Conservation (phyloP, 2,329 filamentous ascomycete genomes). For the Verticillium isaacii region DNA sequence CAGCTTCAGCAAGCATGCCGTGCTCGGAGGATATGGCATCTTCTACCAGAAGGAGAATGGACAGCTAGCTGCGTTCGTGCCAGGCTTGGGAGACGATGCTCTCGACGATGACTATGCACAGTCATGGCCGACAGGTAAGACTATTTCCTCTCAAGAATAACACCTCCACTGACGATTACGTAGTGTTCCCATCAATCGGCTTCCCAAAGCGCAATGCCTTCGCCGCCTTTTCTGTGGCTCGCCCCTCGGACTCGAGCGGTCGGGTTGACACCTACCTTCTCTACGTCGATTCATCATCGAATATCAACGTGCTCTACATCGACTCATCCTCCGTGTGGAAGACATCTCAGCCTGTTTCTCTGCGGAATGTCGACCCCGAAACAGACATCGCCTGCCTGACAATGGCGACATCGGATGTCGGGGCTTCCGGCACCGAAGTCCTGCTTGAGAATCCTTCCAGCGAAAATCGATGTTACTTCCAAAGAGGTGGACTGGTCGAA, state of each 20-base stretch:
- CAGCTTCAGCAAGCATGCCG: conserved; percentile 1
- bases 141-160: too few relatives aligned
- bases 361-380: conserved; percentile 1
- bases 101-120: not conserved
- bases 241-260: not conserved
- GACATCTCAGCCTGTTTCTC: not conserved
- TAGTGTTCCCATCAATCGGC: not conserved
- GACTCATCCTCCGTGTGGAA: not conserved
- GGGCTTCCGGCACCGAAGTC: not conserved
- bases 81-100: not conserved
- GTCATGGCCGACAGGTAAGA: not conserved
- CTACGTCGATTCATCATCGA: not conserved
- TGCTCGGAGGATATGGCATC: conserved; percentile 1
- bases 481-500: not conserved
- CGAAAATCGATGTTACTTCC: conserved; percentile 1
- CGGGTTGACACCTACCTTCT: conserved; percentile 2
- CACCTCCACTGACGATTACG: too few relatives aligned
- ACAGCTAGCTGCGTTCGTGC: not conserved
- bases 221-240: conserved; percentile 3
- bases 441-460: not conserved
- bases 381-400: conserved; percentile 7
- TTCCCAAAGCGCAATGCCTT: not conserved
- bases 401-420: not conserved
- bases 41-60: not conserved
- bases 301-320: conserved; percentile 3